Evolutionary conservation across 352 stramenopile genomes (phyloP).

Genomic region (Phytophthora sojae): DNA sequence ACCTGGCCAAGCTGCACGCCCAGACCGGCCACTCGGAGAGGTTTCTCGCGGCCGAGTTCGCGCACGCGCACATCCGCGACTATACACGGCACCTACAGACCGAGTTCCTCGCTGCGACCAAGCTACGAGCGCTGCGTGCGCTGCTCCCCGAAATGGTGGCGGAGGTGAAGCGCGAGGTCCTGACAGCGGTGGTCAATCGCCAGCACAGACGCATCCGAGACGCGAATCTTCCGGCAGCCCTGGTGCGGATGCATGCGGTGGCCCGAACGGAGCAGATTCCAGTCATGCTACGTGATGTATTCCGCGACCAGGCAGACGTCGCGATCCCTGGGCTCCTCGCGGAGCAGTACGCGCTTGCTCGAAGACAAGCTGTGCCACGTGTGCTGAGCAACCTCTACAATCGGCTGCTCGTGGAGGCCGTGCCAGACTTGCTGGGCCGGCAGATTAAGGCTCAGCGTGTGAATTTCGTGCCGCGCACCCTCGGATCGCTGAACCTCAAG

Average conservation of each 20-base stretch:
- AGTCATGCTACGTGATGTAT: conserved; percentile 64
- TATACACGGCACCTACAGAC: conserved; percentile 52
- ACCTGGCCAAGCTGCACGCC: conserved; percentile 51
- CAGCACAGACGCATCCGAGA: conserved; percentile 57
- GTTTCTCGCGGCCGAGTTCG: conserved; percentile 67
- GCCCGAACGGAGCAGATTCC: conserved; percentile 67
- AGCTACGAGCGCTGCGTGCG: conserved; percentile 56
- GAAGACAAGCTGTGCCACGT: conserved; percentile 56
- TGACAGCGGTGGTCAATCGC: conserved; percentile 47
- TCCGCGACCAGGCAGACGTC: conserved; percentile 65
- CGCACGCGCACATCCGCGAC: conserved; percentile 52
- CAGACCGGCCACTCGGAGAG: conserved; percentile 58
- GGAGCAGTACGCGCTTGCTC: conserved; percentile 32
- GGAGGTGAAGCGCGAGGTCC: conserved; percentile 41
- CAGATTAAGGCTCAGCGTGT: conserved; percentile 51
- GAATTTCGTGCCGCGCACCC: conserved; percentile 57
- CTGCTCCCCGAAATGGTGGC: conserved; percentile 52
- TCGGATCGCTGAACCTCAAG: conserved; percentile 53
- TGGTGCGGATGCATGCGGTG: conserved; percentile 61
- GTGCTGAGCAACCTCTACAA: conserved; percentile 61
- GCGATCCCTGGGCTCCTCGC: conserved; percentile 43
- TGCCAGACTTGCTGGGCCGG: conserved; percentile 50
- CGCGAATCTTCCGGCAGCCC: conserved; percentile 49
- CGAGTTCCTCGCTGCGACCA: conserved; percentile 68
- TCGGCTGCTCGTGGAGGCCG: conserved; percentile 60